Conservation (phyloP, 2,329 filamentous ascomycete genomes). For the Aspergillus eucalypticola region DNA sequence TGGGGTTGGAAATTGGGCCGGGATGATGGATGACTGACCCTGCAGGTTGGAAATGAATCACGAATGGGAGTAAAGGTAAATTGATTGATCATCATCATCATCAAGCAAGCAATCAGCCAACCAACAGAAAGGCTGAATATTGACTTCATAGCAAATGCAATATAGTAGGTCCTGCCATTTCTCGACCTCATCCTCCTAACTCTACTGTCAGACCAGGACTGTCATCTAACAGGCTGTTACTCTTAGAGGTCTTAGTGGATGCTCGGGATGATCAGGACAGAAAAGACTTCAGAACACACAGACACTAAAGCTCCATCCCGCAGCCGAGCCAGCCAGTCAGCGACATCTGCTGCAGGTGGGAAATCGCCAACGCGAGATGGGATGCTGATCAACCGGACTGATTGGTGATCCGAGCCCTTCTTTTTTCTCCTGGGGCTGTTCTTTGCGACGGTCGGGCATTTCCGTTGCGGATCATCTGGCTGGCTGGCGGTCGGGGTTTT, state of each 20-base stretch:
- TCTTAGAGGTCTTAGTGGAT: not conserved
- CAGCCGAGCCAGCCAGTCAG: slow-evolving; percentile 4
- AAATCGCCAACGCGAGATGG: slow-evolving; percentile 17
- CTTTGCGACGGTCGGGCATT: slow-evolving; percentile 28
- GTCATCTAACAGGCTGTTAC: too few relatives aligned
- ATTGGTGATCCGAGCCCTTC: slow-evolving; percentile 16
- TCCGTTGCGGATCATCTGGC: slow-evolving; percentile 35
- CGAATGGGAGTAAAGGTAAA: not conserved
- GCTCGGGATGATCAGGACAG: not conserved
- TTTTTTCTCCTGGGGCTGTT: slow-evolving; percentile 12
- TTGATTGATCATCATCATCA: too few relatives aligned
- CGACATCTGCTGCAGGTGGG: slow-evolving; percentile 13
- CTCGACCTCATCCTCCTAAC: too few relatives aligned
- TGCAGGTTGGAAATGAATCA: not conserved
- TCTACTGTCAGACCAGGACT: too few relatives aligned
- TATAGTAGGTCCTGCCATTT: too few relatives aligned
- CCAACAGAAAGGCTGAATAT: too few relatives aligned
- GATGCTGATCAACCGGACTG: slow-evolving; percentile 13
- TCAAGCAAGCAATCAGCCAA: too few relatives aligned
- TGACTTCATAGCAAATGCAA: too few relatives aligned
- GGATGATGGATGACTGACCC: not conserved
- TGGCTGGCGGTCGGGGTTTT: slow-evolving; percentile 30
- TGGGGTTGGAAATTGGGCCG: not conserved
- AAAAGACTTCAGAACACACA: not conserved
- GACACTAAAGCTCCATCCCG: not conserved